Conservation (phyloP, 257 asterid genomes). For the Solanum sparsipilum region DNA sequence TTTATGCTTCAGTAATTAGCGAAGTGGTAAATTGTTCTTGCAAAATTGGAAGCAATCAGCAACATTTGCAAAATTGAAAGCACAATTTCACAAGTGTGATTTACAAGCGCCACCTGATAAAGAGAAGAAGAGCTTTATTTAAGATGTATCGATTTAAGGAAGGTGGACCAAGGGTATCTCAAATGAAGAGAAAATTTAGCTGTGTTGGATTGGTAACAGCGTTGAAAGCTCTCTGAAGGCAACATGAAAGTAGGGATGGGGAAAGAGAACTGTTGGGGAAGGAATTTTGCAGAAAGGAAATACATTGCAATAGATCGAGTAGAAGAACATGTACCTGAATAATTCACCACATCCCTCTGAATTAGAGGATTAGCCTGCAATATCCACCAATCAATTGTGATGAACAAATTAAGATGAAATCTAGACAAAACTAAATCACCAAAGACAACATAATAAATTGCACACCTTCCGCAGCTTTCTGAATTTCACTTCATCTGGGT, state of each 20-base stretch:
- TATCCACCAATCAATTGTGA: constrained; percentile 2
- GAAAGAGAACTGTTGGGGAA: not conserved
- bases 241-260: not conserved
- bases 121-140: not conserved
- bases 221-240: not conserved
- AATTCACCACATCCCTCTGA: constrained; percentile 48
- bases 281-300: not conserved
- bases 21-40: not conserved
- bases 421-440: not conserved
- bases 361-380: constrained; percentile 66
- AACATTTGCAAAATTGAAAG: not conserved
- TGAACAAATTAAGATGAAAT: not conserved
- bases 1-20: not conserved
- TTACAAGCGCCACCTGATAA: not conserved
- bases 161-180: not conserved
- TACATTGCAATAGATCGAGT: not conserved
- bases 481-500: constrained; percentile 65
- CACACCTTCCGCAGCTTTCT: constrained; percentile 76
- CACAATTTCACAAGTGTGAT: not conserved
- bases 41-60: not conserved
- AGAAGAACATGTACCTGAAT: constrained; percentile 39
- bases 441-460: not conserved
- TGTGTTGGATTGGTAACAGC: not conserved
- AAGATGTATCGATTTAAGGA: not conserved
- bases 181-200: not conserved